Percentiles rank a stretch among this genome's conserved stretches.
Conservation (phyloP, 2,329 filamentous ascomycete species). For the Alternaria triticina region DNA sequence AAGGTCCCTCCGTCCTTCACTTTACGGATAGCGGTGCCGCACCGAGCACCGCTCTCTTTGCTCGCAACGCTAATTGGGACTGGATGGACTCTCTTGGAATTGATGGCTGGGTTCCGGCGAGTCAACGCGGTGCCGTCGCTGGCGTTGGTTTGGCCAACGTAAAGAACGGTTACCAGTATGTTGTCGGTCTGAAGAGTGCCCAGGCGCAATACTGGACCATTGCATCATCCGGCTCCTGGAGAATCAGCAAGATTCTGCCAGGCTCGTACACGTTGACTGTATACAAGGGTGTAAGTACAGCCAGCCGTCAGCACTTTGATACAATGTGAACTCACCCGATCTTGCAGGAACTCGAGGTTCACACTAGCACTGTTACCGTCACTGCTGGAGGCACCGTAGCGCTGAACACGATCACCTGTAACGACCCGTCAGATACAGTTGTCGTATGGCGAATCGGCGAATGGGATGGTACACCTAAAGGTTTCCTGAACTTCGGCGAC, state of each 20-base stretch:
- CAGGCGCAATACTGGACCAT: conserved; percentile 49
- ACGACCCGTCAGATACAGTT: conserved; percentile 55
- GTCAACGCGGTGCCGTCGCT: conserved; percentile 23
- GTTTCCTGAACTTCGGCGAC: conserved; percentile 63
- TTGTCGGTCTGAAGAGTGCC: conserved; percentile 46
- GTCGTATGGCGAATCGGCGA: conserved; percentile 67
- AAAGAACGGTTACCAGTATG: conserved; percentile 50
- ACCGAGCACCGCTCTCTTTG: conserved; percentile 43
- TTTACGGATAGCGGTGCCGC: conserved; percentile 48
- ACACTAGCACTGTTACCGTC: conserved; percentile 49
- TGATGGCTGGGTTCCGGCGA: conserved; percentile 28
- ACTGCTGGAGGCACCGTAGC: conserved; percentile 55
- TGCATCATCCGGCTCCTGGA: conserved; percentile 55
- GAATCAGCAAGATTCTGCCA: conserved; percentile 66
- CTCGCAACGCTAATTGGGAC: conserved; percentile 28
- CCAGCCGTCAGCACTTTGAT: not conserved
- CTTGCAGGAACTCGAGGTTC: conserved; percentile 31
- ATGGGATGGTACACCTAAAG: conserved; percentile 63
- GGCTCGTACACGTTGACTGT: conserved; percentile 70
- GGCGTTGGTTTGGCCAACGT: conserved; percentile 45
- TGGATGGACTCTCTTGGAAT: conserved; percentile 33
- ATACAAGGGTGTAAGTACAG: conserved; percentile 54
- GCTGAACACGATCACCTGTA: conserved; percentile 58
- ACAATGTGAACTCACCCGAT: not conserved
- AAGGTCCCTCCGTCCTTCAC: conserved; percentile 50